Base-by-base conservation (phyloP, 176 grass and related monocot species). In the Carex parvula region DNA sequence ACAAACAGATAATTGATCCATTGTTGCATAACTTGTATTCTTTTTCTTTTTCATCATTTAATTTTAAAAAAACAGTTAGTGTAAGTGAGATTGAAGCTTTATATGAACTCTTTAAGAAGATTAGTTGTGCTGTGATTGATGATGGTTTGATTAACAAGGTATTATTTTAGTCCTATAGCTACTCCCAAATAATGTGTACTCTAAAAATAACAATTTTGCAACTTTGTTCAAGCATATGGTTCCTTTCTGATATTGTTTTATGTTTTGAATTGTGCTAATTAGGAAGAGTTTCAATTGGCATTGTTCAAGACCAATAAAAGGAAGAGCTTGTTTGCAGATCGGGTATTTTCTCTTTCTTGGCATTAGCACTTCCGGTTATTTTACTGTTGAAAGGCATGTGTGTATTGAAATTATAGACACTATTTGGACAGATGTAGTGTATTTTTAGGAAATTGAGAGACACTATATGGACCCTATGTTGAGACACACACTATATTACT, bases 61-160 rank as follows among this genome's bases (percentile, higher is more conserved):
- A 54, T 71, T 20, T 79, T 44, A 77, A 77, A n/a, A n/a, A 56
- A 78, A 78, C 89, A 94, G 91, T 97, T 86, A 94, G 84, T 64
- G 91, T 97, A 14, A 97, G 90, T 86, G 91, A 97, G 83, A 94
- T 97, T 15, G 91, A 97, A 80, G 94, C 91, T 2, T 80, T 97
- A 24, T 97, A 97, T 90, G 94, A 97, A 73, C 62, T 97, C 57
- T 97, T 97, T 84, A 97, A 97, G 89, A 97, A 93, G 89, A 94
- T 93, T 61, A 97, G 91, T 84, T 87, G 88, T 20, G 89, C 88
- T 33, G 94, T 94, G 54, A 85, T 97, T 82, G 94, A 97, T 86
- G 91, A 97, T 82, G 90, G 93, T 4, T 68, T 92, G 86, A 95
- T 95, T 57, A 91, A 94, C 77, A 94, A 91, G 89, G 92, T 94